Conservation (phyloP, 768 basidiomycete species). For the Kwoniella dendrophila region DNA sequence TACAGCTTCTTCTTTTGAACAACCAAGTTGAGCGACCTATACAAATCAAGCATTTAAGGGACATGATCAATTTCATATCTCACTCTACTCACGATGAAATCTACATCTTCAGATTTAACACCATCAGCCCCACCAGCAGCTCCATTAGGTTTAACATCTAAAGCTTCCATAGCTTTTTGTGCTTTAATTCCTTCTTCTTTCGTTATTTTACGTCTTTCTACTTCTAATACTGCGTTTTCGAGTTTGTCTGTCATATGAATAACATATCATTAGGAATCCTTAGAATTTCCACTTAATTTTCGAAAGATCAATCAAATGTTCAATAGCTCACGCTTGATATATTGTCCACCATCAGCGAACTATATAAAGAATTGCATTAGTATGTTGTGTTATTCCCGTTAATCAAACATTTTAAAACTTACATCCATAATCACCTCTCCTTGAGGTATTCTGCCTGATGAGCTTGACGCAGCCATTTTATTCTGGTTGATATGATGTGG, state of each 20-base stretch:
- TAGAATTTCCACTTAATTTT: too few relatives aligned
- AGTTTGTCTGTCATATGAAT: conserved; percentile 33
- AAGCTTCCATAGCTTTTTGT: conserved; percentile 41
- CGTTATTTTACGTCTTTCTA: conserved; percentile 39
- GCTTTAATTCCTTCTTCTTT: conserved; percentile 47
- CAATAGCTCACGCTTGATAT: conserved; percentile 42
- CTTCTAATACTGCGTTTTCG: conserved; percentile 41
- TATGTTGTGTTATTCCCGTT: not conserved
- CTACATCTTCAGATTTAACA: conserved; percentile 42
- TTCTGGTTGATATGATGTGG: not conserved
- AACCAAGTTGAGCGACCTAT: conserved; percentile 40
- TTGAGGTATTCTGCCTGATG: conserved; percentile 46
- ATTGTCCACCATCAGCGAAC: conserved; percentile 50
- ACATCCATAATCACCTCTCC: conserved; percentile 52
- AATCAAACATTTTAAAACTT: conserved; percentile 13
- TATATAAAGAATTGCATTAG: conserved; percentile 15
- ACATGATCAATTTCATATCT: too few relatives aligned
- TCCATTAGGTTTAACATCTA: conserved; percentile 30
- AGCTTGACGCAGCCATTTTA: conserved; percentile 39
- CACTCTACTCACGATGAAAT: conserved; percentile 38
- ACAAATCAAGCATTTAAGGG: not conserved
- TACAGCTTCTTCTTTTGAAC: conserved; percentile 33
- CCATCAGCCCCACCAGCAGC: not conserved
- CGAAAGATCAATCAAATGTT: not conserved
- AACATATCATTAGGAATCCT: not conserved